Percentiles rank a stretch among this genome's conserved stretches.
Evolutionary conservation across 169 alveolate genomes (phyloP).

Genomic region (Cryptosporidium ryanae): DNA sequence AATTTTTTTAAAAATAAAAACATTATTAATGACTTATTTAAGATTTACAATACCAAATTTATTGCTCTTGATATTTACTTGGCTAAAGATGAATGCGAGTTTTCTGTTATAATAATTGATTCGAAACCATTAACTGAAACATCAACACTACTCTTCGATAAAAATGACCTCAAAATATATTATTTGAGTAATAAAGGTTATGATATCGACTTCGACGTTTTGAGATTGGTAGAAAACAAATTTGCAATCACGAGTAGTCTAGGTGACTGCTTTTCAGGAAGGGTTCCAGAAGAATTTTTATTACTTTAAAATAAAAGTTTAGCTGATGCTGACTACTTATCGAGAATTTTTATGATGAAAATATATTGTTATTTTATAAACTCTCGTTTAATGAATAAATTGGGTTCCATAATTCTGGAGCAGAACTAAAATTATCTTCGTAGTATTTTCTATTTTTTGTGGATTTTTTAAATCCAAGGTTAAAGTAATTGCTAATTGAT

Average conservation of each 20-base stretch:
- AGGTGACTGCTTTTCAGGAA: conserved; percentile 13
- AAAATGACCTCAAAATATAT: conserved; percentile 20
- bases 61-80: conserved; percentile 53
- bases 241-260: background rate
- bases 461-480: background rate
- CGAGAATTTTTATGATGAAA: conserved; percentile 5
- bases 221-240: conserved; percentile 11
- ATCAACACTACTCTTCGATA: conserved; percentile 7
- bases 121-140: background rate
- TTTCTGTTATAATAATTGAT: conserved; percentile 24
- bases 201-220: background rate
- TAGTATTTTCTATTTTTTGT: conserved; percentile 21
- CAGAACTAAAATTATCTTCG: conserved; percentile 30
- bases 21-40: conserved; percentile 20
- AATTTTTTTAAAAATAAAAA: background rate
- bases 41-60: conserved; percentile 6
- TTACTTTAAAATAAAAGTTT: background rate
- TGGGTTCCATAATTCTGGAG: conserved; percentile 51
- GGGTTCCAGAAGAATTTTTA: conserved; percentile 55
- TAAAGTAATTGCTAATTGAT: conserved; percentile 25
- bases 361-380: background rate
- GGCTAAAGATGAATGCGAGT: background rate
- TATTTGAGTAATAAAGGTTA: background rate
- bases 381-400: conserved; percentile 3
- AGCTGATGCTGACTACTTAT: background rate